Percentiles rank a stretch among this genome's conserved stretches.
Conservation (phyloP, 23 red algal genomes). For the Gracilariopsis chorda region DNA sequence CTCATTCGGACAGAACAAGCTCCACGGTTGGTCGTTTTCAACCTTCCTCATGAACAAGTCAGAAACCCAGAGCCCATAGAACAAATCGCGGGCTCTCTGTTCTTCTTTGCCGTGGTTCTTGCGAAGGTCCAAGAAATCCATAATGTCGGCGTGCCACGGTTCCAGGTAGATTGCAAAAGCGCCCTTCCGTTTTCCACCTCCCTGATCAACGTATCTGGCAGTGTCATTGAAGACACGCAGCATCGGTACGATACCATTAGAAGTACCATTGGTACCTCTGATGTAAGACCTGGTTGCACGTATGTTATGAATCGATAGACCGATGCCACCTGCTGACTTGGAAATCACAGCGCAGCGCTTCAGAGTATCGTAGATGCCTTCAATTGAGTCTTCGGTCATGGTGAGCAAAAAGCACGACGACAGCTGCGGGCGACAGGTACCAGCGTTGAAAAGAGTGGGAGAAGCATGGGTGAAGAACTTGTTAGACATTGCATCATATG, state of each 20-base stretch:
- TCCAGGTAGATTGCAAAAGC: conserved; percentile 98
- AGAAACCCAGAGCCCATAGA: conserved; percentile 96
- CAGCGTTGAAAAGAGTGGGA: conserved; percentile 96
- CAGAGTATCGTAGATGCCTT: conserved; percentile 99
- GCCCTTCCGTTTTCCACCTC: conserved; percentile 98
- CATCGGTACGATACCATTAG: conserved; percentile 99
- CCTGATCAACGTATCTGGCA: conserved; percentile 98
- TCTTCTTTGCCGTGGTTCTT: conserved; percentile 99
- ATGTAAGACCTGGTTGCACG: conserved; percentile 91
- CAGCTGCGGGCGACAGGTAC: conserved; percentile 95
- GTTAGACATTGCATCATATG: conserved; percentile 88
- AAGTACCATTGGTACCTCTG: conserved; percentile 96
- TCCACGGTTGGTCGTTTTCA: conserved; percentile 81
- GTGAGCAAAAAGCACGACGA: conserved; percentile 96
- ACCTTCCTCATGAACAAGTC: conserved; percentile 98
- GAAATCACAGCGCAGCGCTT: conserved; percentile 98
- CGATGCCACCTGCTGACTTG: conserved; percentile 96
- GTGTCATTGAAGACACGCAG: conserved; percentile 99
- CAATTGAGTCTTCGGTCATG: conserved; percentile 98
- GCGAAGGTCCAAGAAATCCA: conserved; percentile 96
- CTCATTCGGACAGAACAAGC: conserved; percentile 98
- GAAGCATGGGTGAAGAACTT: conserved; percentile 99
- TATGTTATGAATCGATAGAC: conserved; percentile 89
- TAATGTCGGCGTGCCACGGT: conserved; percentile 99
- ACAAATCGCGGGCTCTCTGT: conserved; percentile 91